Conservation (phyloP, 2,329 filamentous ascomycete species). For the Immersiporthe knoxdaviesiana region DNA sequence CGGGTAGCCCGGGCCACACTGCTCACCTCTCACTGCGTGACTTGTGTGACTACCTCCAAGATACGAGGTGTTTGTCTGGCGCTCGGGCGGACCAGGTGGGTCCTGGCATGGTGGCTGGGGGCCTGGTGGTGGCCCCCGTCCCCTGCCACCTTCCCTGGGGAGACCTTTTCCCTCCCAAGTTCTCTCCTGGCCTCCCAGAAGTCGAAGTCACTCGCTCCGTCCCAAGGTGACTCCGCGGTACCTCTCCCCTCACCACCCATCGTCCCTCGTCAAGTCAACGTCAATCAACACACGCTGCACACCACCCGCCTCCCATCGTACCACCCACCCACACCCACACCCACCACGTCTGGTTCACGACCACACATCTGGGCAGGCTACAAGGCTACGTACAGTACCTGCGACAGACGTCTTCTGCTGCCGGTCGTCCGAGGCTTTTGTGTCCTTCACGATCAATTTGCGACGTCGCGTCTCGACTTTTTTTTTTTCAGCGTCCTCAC, state of each 20-base stretch:
- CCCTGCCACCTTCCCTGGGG: not conserved
- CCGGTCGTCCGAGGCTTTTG: not conserved
- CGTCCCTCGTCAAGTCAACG: not conserved
- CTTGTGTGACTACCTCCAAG: not conserved
- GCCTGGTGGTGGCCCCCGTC: not conserved
- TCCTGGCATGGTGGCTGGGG: slow-evolving; percentile 6
- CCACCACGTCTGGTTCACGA: not conserved
- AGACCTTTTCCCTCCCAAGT: not conserved
- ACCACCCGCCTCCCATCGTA: not conserved
- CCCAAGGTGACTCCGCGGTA: slow-evolving; percentile 5
- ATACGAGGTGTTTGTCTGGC: not conserved
- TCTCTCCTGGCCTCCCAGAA: not conserved
- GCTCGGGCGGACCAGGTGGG: slow-evolving; percentile 6
- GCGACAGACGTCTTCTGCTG: not conserved
- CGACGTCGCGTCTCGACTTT: not conserved
- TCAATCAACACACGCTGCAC: not conserved
- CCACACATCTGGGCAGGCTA: not conserved
- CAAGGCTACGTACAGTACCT: slow-evolving; percentile 1
- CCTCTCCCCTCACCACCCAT: slow-evolving; percentile 5
- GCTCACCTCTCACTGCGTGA: not conserved
- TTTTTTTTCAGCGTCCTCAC: not conserved
- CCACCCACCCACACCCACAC: not conserved
- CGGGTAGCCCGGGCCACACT: slow-evolving; percentile 2
- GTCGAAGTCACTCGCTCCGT: slow-evolving; percentile 1
- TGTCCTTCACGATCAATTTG: not conserved